Evolutionary conservation across 352 stramenopile genomes (phyloP), one percentile per base, ranked within the genome.

Genomic region (Pythium utonaiense): DNA sequence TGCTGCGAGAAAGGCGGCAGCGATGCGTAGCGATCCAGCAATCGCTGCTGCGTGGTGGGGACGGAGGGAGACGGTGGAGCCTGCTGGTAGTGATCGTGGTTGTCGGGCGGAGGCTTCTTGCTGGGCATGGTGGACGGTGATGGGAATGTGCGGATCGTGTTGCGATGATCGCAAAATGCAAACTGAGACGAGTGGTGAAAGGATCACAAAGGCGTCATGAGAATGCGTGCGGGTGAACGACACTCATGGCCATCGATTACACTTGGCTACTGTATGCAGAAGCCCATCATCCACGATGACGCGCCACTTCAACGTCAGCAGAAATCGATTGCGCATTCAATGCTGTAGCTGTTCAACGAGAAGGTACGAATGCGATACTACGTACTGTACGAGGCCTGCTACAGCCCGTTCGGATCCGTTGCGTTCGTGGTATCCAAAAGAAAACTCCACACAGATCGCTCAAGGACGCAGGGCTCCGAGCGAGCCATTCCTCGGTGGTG

Each of bases 1-100:
- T 48, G 66, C 24, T 21, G 13, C 8, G 14, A n/a, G 45, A 66
- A 66, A 12, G 52, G 56, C 33, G 31, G 12, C 34, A 52, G 36
- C 34, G 25, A 48, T 25, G 48, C 57, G 34, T 64, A 57, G 31
- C 34, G 50, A 21, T 22, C 50, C 30, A 45, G 38, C 16, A 45
- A n/a, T n/a, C n/a, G 38, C 19, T 19, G 38, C 38, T 45, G 38
- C 38, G 38, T 19, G 38, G 13, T 19, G 9, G 17, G n/a, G 16
- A 27, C 1, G 3, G 38, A 19, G 38, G 38, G 6, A 10, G 38
- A 19, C n/a, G 38, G 17, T 27, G 10, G n/a, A n/a, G n/a, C n/a
- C n/a, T n/a, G 17, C 38, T 45, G 17, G 38, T 45, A 45, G 38
- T 25, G 38, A 7, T 27, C 17, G 38, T 45, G 4, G 38, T 12